Base-by-base conservation (phyloP, 371 early-diverging fungal species). In the Rhizopus sp. region DNA sequence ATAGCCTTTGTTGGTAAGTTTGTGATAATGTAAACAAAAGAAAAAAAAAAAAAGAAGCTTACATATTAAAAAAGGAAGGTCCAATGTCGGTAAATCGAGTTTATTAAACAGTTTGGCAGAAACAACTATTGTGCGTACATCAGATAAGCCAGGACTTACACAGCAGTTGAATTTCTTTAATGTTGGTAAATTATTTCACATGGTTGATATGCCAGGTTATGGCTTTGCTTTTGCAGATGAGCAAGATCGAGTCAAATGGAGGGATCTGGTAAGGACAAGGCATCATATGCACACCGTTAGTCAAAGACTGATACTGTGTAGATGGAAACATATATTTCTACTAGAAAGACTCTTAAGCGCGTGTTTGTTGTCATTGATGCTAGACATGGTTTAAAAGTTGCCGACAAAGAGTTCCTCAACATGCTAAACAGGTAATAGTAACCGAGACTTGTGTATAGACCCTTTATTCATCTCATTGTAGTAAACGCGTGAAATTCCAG, bases 141-240 rank as follows among this genome's bases (percentile, higher is more conserved):
- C 86, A 9, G 85, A 88, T 62, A 88, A 86, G 57, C 93, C 93
- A 6, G 93, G 93, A 6, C 61, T 90, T 42, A 93, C 93, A 6
- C 90, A 88, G 44, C 91, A 91, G 67, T 57, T 93, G 57, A 91
- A 91, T 65, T 93, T 91, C 64, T 93, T 81, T 64, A 75, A 83
- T 5, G 89, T 83, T 7, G 83, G 81, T 3, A 68, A 70, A 16
- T 69, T 81, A 34, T 87, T 93, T 55, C 76, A 77, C 50, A 73
- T 93, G 62, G 85, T 91, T 7, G 93, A 93, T 67, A 91, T 93
- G 93, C 93, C 93, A 7, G 93, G 93, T 34, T 91, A 91, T 68
- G 93, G 93, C 30, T 93, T 93, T 72, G 93, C 93, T 2, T 89
- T 82, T 72, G 90, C 80, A 7, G 88, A 90, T 51, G 88, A 90